Conservation (phyloP, 176 grass and related monocot species). For the Calamus simplicifolius region DNA sequence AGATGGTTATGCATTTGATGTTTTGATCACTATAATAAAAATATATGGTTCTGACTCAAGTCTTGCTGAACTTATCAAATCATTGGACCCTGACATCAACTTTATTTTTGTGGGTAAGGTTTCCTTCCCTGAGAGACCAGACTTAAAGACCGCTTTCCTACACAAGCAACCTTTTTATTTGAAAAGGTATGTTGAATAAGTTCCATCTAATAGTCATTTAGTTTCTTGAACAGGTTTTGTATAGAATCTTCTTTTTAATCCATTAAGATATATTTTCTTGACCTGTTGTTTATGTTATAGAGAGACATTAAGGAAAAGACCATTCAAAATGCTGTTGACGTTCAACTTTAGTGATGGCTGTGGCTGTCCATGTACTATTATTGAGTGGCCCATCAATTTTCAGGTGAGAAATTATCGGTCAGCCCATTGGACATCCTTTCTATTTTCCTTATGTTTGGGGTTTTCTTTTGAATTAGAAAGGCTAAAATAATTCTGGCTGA, state of each 20-base stretch:
- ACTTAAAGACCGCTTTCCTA: constrained; percentile 67
- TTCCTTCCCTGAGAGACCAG: constrained; percentile 78
- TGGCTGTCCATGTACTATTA: constrained; percentile 41
- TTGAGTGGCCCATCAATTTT: constrained; percentile 82
- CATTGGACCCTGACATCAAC: too few relatives aligned
- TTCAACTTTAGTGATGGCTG: constrained; percentile 87
- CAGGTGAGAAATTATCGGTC: constrained; percentile 30
- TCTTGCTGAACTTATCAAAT: too few relatives aligned
- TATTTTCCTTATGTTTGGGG: too few relatives aligned
- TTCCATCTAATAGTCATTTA: not conserved
- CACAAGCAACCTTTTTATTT: constrained; percentile 83
- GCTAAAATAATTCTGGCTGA: too few relatives aligned
- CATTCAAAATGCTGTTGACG: constrained; percentile 69
- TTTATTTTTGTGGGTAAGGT: constrained; percentile 23
- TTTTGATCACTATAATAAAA: too few relatives aligned
- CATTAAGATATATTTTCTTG: constrained; percentile 10
- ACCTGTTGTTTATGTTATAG: constrained; percentile 35
- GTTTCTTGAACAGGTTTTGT: not conserved
- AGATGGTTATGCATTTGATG: too few relatives aligned
- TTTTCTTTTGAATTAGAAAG: too few relatives aligned
- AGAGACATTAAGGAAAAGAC: constrained; percentile 61
- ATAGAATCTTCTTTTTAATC: constrained; percentile 9
- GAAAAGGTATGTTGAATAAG: constrained; percentile 38
- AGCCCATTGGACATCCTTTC: not conserved
- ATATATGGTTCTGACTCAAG: too few relatives aligned